Base-by-base conservation (phyloP, 78 protist species). In the Dictyostelium capitatum region DNA sequence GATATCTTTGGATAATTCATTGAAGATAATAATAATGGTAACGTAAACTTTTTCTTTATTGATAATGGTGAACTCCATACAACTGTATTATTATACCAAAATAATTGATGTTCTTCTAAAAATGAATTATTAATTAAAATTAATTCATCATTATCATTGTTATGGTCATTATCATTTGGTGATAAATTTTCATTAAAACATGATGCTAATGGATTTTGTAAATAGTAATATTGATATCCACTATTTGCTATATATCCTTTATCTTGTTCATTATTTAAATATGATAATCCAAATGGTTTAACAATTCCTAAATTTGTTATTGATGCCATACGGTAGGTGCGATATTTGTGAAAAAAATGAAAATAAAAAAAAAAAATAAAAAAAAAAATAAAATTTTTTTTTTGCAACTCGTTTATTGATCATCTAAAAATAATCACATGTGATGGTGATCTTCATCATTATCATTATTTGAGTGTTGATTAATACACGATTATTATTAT, bases 261-360 rank as follows among this genome's bases (percentile, higher is more conserved):
- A 53, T n/a, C 48, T 25, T 23, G n/a, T 7, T 30, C 23, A 19
- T 4, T 48, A 54, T 54, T 37, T 2, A 79, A 19, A 37, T 79
- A 79, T 54, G 37, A 32, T 56, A 79, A 79, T 54, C 83, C 83
- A 79, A 79, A 79, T 79, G 83, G 83, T 56, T 79, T 79, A 10
- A 79, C 70, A 32, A 28, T 32, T 32, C 83, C 83, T 56, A 79
- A 37, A 54, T 79, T 56, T 54, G 30, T 28, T 19, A 73, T 46
- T 30, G 51, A n/a, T n/a, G 7, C 51, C 79, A 73, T 73, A 17
- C n/a, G n/a, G 12, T 79, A 4, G 50, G 12, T 53, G 59, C 19
- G 12, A 53, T 53, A 4, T 53, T 53, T 53, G 59, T 15, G 43
- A 19, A 15, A n/a, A 57, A n/a, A 57, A n/a, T 20, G 5, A 20